These are phyloP conservation scores for Podaxis sp. DNA, from an alignment of 768 basidiomycete species.

Conservation along the genomic window DNA sequence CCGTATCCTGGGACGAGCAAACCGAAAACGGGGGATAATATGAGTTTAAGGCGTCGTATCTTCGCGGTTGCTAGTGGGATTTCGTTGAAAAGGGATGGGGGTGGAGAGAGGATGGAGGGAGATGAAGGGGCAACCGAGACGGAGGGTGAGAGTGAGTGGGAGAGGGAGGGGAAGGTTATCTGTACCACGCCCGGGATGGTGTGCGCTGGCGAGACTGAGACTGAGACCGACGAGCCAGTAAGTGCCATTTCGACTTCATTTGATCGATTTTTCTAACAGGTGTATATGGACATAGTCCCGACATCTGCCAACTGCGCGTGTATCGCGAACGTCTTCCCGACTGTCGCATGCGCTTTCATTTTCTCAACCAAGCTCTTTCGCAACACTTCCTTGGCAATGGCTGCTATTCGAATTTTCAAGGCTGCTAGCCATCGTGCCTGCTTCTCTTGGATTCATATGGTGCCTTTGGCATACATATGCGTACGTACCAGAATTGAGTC, in stretches of 20 bases:
- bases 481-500: conserved; percentile 10
- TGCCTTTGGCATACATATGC: conserved; percentile 51
- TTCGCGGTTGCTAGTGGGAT: background rate
- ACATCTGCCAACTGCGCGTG: conserved; percentile 65
- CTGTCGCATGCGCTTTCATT: background rate
- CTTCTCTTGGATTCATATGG: conserved; percentile 58
- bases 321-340: background rate
- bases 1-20: background rate
- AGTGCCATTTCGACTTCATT: conserved; percentile 23
- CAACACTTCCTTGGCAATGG: conserved; percentile 25
- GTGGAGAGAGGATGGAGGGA: background rate
- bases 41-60: conserved; percentile 3
- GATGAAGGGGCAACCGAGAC: background rate
- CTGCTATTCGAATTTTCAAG: conserved; percentile 69
- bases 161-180: conserved; percentile 35
- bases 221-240: conserved; percentile 74
- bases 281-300: conserved; percentile 37
- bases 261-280: conserved; percentile 1
- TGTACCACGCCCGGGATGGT: conserved; percentile 56
- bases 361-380: conserved; percentile 33
- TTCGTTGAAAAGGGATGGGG: background rate
- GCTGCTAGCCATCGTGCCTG: conserved; percentile 68
- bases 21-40: background rate
- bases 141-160: conserved; percentile 6
- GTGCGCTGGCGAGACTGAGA: conserved; percentile 76